Percentiles rank a stretch among this genome's conserved stretches.
These are phyloP conservation scores for Cryphonectria carpinicola DNA, from an alignment of 2,329 filamentous ascomycete species.

Conservation along the genomic window DNA sequence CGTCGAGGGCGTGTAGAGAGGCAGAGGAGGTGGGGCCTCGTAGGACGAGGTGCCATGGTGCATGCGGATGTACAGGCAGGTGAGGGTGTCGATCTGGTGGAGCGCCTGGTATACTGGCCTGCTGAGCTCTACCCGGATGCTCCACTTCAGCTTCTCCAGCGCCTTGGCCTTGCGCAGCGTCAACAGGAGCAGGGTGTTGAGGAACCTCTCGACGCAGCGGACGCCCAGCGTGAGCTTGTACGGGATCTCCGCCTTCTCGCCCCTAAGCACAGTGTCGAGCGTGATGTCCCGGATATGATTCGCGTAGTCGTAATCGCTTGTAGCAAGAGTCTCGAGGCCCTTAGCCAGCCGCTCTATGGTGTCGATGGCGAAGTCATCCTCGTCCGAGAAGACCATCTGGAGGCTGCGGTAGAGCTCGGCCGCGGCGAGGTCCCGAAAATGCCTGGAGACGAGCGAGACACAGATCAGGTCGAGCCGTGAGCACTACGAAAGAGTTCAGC, in stretches of 20 bases:
- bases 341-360: slow-evolving; percentile 61
- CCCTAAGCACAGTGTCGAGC: slow-evolving; percentile 59
- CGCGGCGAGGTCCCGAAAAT: slow-evolving; percentile 62
- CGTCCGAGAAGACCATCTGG: slow-evolving; percentile 64
- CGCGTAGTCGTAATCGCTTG: slow-evolving; percentile 67
- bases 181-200: slow-evolving; percentile 63
- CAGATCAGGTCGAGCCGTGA: slow-evolving; percentile 57
- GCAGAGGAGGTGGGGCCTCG: slow-evolving; percentile 52
- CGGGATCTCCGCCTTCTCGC: slow-evolving; percentile 55
- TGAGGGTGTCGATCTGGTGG: slow-evolving; percentile 56
- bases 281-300: slow-evolving; percentile 59
- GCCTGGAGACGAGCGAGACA: slow-evolving; percentile 60
- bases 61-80: slow-evolving; percentile 60
- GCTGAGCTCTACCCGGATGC: slow-evolving; percentile 66
- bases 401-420: slow-evolving; percentile 63
- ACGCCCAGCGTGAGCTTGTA: slow-evolving; percentile 60
- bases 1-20: slow-evolving; percentile 35
- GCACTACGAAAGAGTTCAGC: slow-evolving; percentile 44
- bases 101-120: slow-evolving; percentile 60
- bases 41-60: slow-evolving; percentile 62
- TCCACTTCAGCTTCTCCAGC: slow-evolving; percentile 66
- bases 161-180: slow-evolving; percentile 58
- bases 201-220: slow-evolving; percentile 63
- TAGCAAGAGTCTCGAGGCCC: slow-evolving; percentile 64
- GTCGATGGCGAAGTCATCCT: slow-evolving; percentile 56